Evolutionary conservation across 306 rosid genomes (phyloP), one percentile per base, ranked within the genome.

Genomic region (Alnus glutinosa): DNA sequence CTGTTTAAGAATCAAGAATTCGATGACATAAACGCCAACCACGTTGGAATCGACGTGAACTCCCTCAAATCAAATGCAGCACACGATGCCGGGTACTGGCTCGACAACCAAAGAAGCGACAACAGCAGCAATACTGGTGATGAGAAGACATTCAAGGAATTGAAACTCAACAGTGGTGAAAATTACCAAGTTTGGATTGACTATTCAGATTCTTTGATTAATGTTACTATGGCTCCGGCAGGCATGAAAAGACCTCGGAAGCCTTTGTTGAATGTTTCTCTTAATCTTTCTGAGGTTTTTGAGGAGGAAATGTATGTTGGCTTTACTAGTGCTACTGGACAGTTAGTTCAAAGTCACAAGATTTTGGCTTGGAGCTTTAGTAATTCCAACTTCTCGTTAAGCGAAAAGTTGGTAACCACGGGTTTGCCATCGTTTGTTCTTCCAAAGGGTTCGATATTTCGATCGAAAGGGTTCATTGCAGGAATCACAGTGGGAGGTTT

Each of bases 101-200:
- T 67, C 2, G 83, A 74, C 47, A 73, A 34, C 69, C 55, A 74
- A 63, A 28, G 46, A 63, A 52, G 28, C 32, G 34, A 80, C 42
- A 59, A 66, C 23, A 75, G 62, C n/a, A 39, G 55, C 7, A 80
- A 76, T n/a, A n/a, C 68, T 47, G 82, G 71, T 9, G 83, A 82
- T 3, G 69, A 28, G 13, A 2, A 55, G 7, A 12, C 83, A 19
- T 88, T 94, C 58, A 19, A 87, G 82, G 77, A 84, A 23, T 70
- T 92, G 85, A 46, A 8, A 74, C 90, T 94, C 9, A 92, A 92
- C 73, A 75, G 37, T 66, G 97, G 97, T 5, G 90, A 88, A 30
- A 94, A 88, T 75, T 94, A 87, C 76, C 97, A 92, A 49, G 97
- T 85, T 83, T 94, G 98, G 97, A 83, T 94, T 71, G 97, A 94